phyloP scores from a whole-genome alignment of 179 eudicot species.

The Silene noctiflora region DNA sequence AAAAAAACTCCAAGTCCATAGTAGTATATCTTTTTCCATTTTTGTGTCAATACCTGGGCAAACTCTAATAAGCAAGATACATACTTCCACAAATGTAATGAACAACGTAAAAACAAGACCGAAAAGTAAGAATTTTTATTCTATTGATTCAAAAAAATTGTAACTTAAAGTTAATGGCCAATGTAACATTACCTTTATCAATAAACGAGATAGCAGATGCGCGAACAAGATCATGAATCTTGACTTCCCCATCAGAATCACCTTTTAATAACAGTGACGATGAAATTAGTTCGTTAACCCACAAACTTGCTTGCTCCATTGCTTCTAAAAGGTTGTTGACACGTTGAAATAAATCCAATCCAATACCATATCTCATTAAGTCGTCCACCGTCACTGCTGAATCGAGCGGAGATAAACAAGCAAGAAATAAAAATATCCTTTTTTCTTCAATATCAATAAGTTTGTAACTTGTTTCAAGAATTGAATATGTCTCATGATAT shows the following conservation, averaged over 20 bases:
- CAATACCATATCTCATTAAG: constrained; percentile 19
- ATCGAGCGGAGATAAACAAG: constrained; percentile 14
- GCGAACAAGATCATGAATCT: neutral
- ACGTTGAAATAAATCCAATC: constrained; percentile 3
- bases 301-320: neutral
- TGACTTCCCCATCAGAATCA: neutral
- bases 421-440: constrained; percentile 1
- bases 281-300: neutral
- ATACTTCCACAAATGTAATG: too few relatives aligned
- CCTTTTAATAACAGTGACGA: neutral
- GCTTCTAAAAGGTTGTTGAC: neutral
- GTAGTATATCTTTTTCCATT: too few relatives aligned
- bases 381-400: neutral
- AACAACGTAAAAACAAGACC: too few relatives aligned
- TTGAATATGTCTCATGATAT: neutral
- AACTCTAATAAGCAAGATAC: too few relatives aligned
- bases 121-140: too few relatives aligned
- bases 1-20: too few relatives aligned
- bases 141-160: too few relatives aligned
- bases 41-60: too few relatives aligned
- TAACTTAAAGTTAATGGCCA: too few relatives aligned
- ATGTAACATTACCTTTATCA: neutral
- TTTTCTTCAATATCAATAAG: neutral
- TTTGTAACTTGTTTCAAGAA: constrained; percentile 1
- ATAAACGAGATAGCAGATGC: neutral